These are phyloP conservation scores for Adansonia grandidieri DNA, from an alignment of 441 rosid species.

Conservation along the genomic window DNA sequence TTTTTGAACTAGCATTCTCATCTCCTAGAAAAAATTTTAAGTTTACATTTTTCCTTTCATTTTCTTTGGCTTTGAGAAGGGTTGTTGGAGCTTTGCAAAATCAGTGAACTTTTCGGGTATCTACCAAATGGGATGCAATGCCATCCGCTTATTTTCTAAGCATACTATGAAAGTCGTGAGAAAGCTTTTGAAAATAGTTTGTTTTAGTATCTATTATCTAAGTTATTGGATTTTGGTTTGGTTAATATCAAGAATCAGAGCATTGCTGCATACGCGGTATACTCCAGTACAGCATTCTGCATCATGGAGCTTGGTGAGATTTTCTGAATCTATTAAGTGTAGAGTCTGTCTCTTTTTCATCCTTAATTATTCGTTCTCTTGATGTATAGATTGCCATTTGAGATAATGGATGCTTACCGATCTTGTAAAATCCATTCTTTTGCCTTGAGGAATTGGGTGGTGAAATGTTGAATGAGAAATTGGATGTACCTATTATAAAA, in stretches of 20 bases:
- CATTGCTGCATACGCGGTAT: neutral
- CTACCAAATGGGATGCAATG: constrained; percentile 1
- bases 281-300: neutral
- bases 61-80: constrained; percentile 1
- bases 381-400: neutral
- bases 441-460: neutral
- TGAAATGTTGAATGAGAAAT: neutral
- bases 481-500: neutral
- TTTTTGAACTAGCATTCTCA: constrained; percentile 21
- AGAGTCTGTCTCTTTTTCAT: neutral
- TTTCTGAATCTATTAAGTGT: neutral
- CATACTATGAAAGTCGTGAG: neutral
- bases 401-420: neutral
- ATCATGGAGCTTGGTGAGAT: constrained; percentile 13
- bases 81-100: neutral
- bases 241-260: neutral
- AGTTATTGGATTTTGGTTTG: neutral
- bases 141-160: neutral
- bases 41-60: neutral
- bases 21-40: constrained; percentile 11
- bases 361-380: neutral
- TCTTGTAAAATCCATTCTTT: neutral
- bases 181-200: neutral
- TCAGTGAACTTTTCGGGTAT: constrained; percentile 1
- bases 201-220: neutral